phyloP scores from a whole-genome alignment of 2,329 filamentous ascomycete genomes.

The Fonsecaea erecta region DNA sequence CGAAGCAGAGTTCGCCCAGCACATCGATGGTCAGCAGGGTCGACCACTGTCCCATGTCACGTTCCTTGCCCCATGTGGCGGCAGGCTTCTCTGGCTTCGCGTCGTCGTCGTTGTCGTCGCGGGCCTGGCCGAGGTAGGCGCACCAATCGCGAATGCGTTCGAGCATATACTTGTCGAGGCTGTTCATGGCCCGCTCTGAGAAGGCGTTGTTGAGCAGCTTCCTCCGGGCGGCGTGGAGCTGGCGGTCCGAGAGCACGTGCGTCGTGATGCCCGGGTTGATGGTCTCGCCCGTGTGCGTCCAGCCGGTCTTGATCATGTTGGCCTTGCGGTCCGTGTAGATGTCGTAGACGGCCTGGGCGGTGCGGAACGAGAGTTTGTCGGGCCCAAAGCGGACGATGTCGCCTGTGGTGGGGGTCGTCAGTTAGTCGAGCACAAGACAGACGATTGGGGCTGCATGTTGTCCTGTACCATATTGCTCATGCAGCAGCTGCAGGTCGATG shows the following conservation, averaged over 20 bases:
- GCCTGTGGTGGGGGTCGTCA: conserved; percentile 26
- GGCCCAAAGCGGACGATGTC: conserved; percentile 39
- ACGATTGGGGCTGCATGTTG: neutral
- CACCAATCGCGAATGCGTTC: conserved; percentile 50
- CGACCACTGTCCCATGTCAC: conserved; percentile 53
- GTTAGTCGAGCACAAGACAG: neutral
- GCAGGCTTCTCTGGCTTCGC: conserved; percentile 11
- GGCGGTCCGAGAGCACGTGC: conserved; percentile 41
- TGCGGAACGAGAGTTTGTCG: conserved; percentile 38
- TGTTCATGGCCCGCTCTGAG: conserved; percentile 46
- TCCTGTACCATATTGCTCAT: conserved; percentile 41
- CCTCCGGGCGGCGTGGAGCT: conserved; percentile 36
- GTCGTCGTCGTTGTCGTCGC: conserved; percentile 7
- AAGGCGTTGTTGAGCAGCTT: conserved; percentile 44
- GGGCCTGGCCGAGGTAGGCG: conserved; percentile 34
- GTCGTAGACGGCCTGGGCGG: conserved; percentile 47
- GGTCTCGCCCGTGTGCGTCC: conserved; percentile 56
- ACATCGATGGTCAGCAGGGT: conserved; percentile 57
- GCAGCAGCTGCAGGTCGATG: conserved; percentile 39
- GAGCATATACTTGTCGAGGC: conserved; percentile 53
- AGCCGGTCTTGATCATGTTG: conserved; percentile 54
- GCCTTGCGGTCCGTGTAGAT: conserved; percentile 54
- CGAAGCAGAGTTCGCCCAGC: conserved; percentile 55
- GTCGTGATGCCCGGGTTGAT: conserved; percentile 43
- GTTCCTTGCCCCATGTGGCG: conserved; percentile 44